A percentile compares a stretch with the other conserved stretches of the same genome.
These are phyloP conservation scores for Claviceps pazoutovae DNA, from an alignment of 2,329 filamentous ascomycete genomes.

Conservation along the genomic window DNA sequence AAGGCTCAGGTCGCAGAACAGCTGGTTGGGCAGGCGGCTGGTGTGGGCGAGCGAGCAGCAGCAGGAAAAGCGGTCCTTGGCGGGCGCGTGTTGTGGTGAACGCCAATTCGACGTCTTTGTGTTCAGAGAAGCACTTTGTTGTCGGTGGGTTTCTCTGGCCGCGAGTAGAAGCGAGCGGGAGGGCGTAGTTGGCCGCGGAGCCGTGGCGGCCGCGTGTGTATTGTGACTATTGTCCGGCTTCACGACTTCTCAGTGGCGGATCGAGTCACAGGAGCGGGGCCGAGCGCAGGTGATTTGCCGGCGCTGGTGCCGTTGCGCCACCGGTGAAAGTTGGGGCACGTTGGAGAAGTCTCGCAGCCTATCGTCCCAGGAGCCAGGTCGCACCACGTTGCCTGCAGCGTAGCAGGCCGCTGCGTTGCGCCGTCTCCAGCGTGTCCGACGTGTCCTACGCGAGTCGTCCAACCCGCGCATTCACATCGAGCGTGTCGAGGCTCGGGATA, in stretches of 20 bases:
- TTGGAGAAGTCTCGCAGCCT: not conserved
- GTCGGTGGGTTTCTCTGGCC: not conserved
- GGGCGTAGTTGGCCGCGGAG: not conserved
- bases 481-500: not conserved
- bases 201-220: not conserved
- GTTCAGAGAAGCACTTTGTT: not conserved
- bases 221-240: not conserved
- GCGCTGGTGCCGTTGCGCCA: not conserved
- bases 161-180: not conserved
- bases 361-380: not conserved
- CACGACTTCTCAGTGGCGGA: not conserved
- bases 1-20: constrained; percentile 10
- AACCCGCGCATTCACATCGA: not conserved
- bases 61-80: constrained; percentile 5
- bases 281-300: not conserved
- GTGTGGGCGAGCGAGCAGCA: constrained; percentile 8
- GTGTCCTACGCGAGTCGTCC: not conserved
- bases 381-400: not conserved
- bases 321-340: too few relatives aligned
- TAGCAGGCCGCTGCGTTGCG: not conserved
- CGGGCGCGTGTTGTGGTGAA: not conserved
- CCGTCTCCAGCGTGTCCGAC: not conserved
- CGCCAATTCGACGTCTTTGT: constrained; percentile 1
- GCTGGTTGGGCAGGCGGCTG: constrained; percentile 4
- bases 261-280: not conserved